A percentile compares a stretch with the other conserved stretches of the same genome.
phyloP scores from a whole-genome alignment of 768 basidiomycete species.

The Trametes cingulata region DNA sequence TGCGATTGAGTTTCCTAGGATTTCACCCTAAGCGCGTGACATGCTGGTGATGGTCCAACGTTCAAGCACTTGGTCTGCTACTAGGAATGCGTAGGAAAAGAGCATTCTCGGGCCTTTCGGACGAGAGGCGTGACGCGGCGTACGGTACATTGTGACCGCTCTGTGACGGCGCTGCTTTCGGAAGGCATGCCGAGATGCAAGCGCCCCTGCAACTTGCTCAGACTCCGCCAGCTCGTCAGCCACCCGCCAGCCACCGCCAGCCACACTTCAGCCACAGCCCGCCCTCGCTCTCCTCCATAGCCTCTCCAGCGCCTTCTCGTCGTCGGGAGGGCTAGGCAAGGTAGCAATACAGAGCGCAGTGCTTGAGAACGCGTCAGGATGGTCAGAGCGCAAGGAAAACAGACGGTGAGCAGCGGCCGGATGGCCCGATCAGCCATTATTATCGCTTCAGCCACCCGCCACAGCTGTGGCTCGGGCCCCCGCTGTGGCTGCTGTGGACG shows the following conservation, averaged over 20 bases:
- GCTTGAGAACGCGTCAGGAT: slow-evolving; percentile 18
- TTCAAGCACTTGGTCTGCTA: too few species aligned
- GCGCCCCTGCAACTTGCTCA: slow-evolving; percentile 12
- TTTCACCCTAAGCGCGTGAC: too few species aligned
- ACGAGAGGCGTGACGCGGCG: neutral
- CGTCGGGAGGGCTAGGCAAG: neutral
- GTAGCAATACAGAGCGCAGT: neutral
- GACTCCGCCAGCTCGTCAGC: slow-evolving; percentile 20
- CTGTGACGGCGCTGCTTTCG: neutral
- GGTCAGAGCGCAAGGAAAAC: slow-evolving; percentile 32
- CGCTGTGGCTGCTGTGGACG: slow-evolving; percentile 25
- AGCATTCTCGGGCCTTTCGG: neutral
- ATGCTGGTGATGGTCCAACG: too few species aligned
- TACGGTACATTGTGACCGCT: neutral
- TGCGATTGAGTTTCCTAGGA: too few species aligned
- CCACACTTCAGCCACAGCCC: slow-evolving; percentile 20
- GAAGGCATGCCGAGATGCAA: neutral
- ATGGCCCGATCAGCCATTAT: slow-evolving; percentile 16
- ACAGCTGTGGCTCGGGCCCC: slow-evolving; percentile 19
- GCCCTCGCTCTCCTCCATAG: neutral
- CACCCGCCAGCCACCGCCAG: slow-evolving; percentile 22
- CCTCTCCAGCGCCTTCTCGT: neutral
- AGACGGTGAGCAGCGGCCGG: slow-evolving; percentile 35
- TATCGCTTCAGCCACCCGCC: slow-evolving; percentile 34
- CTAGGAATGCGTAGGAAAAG: too few species aligned